phyloP scores from a whole-genome alignment of 2,329 filamentous ascomycete species.

The Lasiodiplodia sp. region DNA sequence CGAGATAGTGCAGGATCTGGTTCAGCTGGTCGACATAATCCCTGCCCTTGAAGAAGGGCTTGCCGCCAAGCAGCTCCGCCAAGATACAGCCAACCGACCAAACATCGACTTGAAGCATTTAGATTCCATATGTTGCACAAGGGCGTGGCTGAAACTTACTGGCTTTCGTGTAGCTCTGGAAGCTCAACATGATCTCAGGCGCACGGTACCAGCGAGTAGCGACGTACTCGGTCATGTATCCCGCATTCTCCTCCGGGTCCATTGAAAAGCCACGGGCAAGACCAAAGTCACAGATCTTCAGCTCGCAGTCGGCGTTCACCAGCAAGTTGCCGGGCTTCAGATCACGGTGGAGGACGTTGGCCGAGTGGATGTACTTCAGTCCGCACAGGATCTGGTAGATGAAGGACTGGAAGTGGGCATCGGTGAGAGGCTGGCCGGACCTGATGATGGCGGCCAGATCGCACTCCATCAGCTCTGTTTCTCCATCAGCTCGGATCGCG shows the following conservation, averaged over 20 bases:
- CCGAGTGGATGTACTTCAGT: slow-evolving; percentile 98
- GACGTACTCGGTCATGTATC: slow-evolving; percentile 99
- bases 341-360: slow-evolving; percentile 95
- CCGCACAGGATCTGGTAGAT: slow-evolving; percentile 99
- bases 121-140: slow-evolving; percentile 26
- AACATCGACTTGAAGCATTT: slow-evolving; percentile 76
- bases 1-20: slow-evolving; percentile 97
- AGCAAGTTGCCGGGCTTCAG: slow-evolving; percentile 96
- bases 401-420: slow-evolving; percentile 99
- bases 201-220: slow-evolving; percentile 98
- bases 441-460: slow-evolving; percentile 97
- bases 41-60: slow-evolving; percentile 98
- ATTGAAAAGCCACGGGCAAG: slow-evolving; percentile 95
- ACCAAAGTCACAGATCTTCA: slow-evolving; percentile 99
- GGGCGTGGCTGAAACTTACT: slow-evolving; percentile 71
- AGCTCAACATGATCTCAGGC: slow-evolving; percentile 99
- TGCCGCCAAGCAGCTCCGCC: slow-evolving; percentile 91
- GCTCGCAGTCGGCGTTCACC: slow-evolving; percentile 98
- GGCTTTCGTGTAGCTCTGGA: slow-evolving; percentile 99
- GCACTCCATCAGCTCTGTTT: slow-evolving; percentile 97
- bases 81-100: slow-evolving; percentile 99
- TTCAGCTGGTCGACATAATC: slow-evolving; percentile 99
- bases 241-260: slow-evolving; percentile 96
- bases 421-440: slow-evolving; percentile 94
- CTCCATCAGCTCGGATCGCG: slow-evolving; percentile 5